phyloP scores from a whole-genome alignment of 139 green algal genomes.

The Pseudopediastrum boryanum region DNA sequence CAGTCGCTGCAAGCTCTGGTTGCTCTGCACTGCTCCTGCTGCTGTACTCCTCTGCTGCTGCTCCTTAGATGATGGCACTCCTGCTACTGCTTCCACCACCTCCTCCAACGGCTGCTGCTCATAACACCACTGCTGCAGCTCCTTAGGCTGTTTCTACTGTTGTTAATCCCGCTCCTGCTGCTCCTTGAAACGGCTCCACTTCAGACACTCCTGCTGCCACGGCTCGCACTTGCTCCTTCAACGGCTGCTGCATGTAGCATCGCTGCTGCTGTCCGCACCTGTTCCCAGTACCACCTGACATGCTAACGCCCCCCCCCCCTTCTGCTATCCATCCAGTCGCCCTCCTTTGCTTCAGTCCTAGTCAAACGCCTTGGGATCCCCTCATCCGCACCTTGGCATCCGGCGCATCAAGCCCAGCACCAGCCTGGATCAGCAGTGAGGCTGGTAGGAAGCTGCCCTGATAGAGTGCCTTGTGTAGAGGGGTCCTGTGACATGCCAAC shows the following conservation, averaged over 20 bases:
- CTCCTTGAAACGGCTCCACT: too few species aligned
- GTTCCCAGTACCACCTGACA: too few species aligned
- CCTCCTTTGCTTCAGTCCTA: not conserved
- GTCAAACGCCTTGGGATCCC: not conserved
- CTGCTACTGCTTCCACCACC: too few species aligned
- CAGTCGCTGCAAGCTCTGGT: too few species aligned
- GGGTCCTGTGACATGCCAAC: constrained; percentile 50
- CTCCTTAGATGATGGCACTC: too few species aligned
- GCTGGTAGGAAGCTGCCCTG: constrained; percentile 78
- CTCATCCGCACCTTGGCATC: constrained; percentile 63
- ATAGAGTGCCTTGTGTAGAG: constrained; percentile 90
- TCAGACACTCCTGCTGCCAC: not conserved
- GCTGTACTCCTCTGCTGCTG: too few species aligned
- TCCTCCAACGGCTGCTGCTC: too few species aligned
- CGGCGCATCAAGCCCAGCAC: constrained; percentile 47
- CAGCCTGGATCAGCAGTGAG: constrained; percentile 66
- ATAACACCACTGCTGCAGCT: too few species aligned
- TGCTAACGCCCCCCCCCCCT: not conserved
- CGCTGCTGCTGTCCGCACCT: not conserved
- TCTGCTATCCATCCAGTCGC: not conserved
- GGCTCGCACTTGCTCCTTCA: not conserved
- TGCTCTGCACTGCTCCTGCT: too few species aligned
- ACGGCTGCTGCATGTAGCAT: not conserved
- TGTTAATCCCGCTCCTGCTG: too few species aligned
- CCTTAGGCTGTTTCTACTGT: too few species aligned